Base-by-base conservation (phyloP, 345 rosid genomes). In the Clarkia xantiana region DNA sequence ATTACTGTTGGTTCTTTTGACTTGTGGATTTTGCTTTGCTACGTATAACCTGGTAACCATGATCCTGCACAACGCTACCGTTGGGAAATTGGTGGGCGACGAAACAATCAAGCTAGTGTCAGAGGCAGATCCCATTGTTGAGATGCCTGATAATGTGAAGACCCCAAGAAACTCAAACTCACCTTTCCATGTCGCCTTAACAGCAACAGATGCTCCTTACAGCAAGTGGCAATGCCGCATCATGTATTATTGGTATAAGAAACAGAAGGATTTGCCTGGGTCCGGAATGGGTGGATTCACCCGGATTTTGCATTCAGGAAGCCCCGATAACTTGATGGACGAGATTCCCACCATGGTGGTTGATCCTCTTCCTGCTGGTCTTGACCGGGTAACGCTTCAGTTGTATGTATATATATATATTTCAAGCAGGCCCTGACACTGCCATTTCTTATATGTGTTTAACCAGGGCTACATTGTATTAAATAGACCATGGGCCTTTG, bases 401-500 rank as follows among this genome's bases (percentile, higher is more conserved):
- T 9, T 40, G 10, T 18, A 49, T 34, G 9, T 0, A 1, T 13
- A 48, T 11, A 22, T 48, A 1, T 48, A n/a, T 23, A 10, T 23
- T n/a, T 48, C 51, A 0, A 14, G 14, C 11, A 1, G 20, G 0
- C 11, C 12, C 22, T 22, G 10, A 42, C 22, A 14, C 14, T n/a
- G 11, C 18, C 36, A 29, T 19, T 40, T 42, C 16, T 42, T 53
- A 47, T 22, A 10, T 52, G 53, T 46, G 14, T 59, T 44, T 51
- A 4, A 57, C n/a, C 83, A 91, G 98, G 96, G 98, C 39, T 91
- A 91, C 62, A 75, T 86, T 56, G 98, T 91, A 60, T 73, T 91
- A 55, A 86, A 91, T 63, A 80, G 98, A 65, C 98, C 98, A 17
- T 91, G 98, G 94, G 98, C 98, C 2, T 91, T 91, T 52, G 95